phyloP scores from a whole-genome alignment of 2,329 filamentous ascomycete species.

The Phoma herbarum region DNA sequence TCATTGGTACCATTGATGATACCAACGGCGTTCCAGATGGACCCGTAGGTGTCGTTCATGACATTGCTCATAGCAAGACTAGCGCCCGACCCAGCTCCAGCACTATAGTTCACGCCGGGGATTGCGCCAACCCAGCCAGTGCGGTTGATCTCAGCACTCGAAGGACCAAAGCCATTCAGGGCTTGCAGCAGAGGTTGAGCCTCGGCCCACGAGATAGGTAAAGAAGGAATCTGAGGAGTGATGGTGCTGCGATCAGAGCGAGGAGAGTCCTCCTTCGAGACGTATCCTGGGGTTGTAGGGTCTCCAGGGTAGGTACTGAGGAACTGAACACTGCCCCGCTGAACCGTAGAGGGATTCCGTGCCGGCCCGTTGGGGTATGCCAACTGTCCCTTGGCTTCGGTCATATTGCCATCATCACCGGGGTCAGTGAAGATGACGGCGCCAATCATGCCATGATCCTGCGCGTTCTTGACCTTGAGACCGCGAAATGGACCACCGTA shows the following conservation, averaged over 20 bases:
- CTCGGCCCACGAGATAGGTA: conserved; percentile 85
- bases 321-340: conserved; percentile 64
- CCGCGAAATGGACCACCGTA: conserved; percentile 58
- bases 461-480: conserved; percentile 59
- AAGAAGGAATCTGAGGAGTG: conserved; percentile 80
- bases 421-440: conserved; percentile 58
- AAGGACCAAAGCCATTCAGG: conserved; percentile 81
- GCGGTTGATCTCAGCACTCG: conserved; percentile 53
- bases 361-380: conserved; percentile 56
- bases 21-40: conserved; percentile 79
- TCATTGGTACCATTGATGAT: conserved; percentile 72
- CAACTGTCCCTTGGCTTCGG: conserved; percentile 56
- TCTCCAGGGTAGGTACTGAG: conserved; percentile 63
- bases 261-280: conserved; percentile 81
- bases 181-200: conserved; percentile 82
- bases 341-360: conserved; percentile 56
- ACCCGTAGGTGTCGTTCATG: conserved; percentile 82
- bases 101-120: conserved; percentile 47
- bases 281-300: conserved; percentile 67
- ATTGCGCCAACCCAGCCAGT: conserved; percentile 51
- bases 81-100: conserved; percentile 63
- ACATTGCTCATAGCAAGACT: conserved; percentile 65
- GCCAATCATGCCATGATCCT: conserved; percentile 56
- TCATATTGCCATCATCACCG: conserved; percentile 58
- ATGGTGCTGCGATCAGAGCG: conserved; percentile 70